Base-by-base conservation (phyloP, 768 basidiomycete genomes). In the Xerocomus spinulosus region DNA sequence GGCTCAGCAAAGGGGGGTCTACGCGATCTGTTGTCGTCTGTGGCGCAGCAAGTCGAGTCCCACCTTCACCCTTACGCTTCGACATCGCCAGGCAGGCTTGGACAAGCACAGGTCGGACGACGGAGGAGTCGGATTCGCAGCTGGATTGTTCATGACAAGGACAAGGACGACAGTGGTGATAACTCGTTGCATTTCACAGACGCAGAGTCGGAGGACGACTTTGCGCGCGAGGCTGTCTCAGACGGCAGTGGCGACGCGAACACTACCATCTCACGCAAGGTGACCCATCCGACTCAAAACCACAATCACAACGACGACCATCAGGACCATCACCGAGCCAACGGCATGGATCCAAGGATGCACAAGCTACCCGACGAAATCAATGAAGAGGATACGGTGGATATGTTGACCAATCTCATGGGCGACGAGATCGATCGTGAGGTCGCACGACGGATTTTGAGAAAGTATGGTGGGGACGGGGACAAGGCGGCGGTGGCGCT, bases 401-500 rank as follows among this genome's bases (percentile, higher is more conserved):
- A 64, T 5, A 52, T 63, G 39, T 48, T 77, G 41, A 64, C 55
- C 10, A 48, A 61, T 2, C 56, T 77, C 53, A 73, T 76, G 72
- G 73, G 65, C 17, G 65, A 62, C n/a, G 60, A 50, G 6, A 56
- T 69, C 37, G 74, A 78, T 46, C 63, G 63, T 9, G 73, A 76
- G 26, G 68, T 77, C 17, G 79, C 74, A 7, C 75, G 75, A 24
- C 70, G 74, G n/a, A 72, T 85, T 18, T 69, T 85, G 46, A 70
- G 78, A 45, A 82, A 82, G 61, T 73, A 79, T 61, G 75, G 76
- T 32, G 80, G 83, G 20, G 71, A 86, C 51, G 66, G 77, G 45
- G 71, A 77, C 39, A 78, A 76, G 59, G 80, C 81, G 12, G 79
- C 73, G 0, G 72, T 73, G 38, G 81, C 80, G 2, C 69, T 82